Percentiles rank a stretch among this genome's conserved stretches.
These are phyloP conservation scores for Isoetes engelmannii DNA, from an alignment of 83 land plant species.

Conservation along the genomic window DNA sequence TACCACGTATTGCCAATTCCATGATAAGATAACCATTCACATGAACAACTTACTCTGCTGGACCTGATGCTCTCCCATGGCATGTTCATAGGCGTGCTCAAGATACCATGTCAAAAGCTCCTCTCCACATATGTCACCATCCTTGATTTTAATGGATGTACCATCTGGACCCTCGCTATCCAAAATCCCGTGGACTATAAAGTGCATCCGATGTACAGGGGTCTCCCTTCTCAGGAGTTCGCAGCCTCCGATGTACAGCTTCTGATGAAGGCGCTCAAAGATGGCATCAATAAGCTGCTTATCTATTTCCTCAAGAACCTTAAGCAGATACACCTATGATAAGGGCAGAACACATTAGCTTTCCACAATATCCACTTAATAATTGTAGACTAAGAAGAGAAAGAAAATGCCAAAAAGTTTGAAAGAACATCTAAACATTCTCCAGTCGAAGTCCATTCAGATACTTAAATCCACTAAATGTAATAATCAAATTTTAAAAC, in stretches of 20 bases:
- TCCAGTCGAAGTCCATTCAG: no score
- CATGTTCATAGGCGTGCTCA: conserved; percentile 24
- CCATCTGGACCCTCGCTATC: conserved; percentile 47
- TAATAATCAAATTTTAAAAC: not conserved
- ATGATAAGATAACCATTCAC: no score
- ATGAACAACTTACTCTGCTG: no score
- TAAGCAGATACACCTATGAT: conserved; percentile 64
- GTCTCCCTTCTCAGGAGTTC: conserved; percentile 40
- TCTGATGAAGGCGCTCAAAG: conserved; percentile 59
- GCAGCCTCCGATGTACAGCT: conserved; percentile 62
- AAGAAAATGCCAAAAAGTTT: no score
- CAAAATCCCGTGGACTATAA: conserved; percentile 75
- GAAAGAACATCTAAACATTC: no score
- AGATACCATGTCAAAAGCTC: conserved; percentile 75
- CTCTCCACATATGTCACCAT: conserved; percentile 72
- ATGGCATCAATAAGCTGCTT: conserved; percentile 64
- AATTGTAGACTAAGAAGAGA: no score
- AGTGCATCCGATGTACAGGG: conserved; percentile 71
- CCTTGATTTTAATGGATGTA: conserved; percentile 26
- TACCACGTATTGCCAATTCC: no score
- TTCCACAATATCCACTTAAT: no score
- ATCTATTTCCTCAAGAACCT: conserved; percentile 40
- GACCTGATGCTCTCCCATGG: no score
- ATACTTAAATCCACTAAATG: not conserved
- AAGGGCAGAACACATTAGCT: not conserved